Evolutionary conservation across 768 basidiomycete species (phyloP), one percentile per base, ranked within the genome.

Genomic region (Rhodotorula kratochvilovae): DNA sequence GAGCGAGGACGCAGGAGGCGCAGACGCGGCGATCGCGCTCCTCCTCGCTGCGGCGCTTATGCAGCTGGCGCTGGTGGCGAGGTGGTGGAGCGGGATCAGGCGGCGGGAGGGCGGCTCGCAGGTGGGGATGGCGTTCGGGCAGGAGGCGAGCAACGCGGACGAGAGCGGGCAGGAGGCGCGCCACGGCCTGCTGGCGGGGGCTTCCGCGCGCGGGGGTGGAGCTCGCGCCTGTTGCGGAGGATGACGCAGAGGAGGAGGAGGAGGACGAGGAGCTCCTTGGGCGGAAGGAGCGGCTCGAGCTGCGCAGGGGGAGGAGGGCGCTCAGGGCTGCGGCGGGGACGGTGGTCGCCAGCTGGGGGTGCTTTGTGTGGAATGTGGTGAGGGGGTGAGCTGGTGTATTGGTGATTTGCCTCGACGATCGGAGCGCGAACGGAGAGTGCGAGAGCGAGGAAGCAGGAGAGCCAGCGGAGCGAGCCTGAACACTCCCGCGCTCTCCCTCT

Each of bases 51-150:
- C n/a, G 19, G 46, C 66, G 36, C 56, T 67, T 8, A 61, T 61
- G 29, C 55, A 58, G 61, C n/a, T 71, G 39, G 70, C 35, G 7
- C 15, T 71, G 25, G 65, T 66, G 7, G 29, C 29, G 45, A 10
- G 21, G 17, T 71, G 66, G 48, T 67, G 54, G 70, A 17, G 21
- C 21, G 31, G 29, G 12, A 62, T 71, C 5, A 16, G 65, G n/a
- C 15, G 43, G 53, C 55, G 39, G 29, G 35, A 27, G 4, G 48
- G 25, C 48, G 48, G 7, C 5, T 19, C 19, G 17, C 7, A 1
- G 48, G 23, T 11, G 48, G 8, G 2, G 19, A 1, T 11, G 25
- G 25, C 11, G 23, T 23, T 7, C 10, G 25, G 27, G 48, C 25
- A 23, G 48, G 27, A 5, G 25, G 48, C 12, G 25, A 27, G 48